Percentiles rank a stretch among this genome's conserved stretches.
phyloP scores from a whole-genome alignment of 306 rosid species.

The Abrus precatorius region DNA sequence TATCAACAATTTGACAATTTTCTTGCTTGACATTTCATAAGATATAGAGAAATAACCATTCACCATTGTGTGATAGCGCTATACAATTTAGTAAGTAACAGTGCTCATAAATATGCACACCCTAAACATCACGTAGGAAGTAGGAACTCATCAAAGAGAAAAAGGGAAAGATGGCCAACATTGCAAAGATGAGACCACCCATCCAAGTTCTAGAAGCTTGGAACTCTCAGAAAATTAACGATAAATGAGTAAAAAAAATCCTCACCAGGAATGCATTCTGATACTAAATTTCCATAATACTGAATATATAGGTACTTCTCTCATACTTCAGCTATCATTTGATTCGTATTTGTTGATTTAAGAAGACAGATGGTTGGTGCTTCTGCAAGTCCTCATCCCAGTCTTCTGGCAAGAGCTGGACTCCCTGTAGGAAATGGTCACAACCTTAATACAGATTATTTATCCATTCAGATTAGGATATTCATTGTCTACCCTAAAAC shows the following conservation, averaged over 20 bases:
- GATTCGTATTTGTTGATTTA: slow-evolving; percentile 42
- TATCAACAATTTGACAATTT: slow-evolving; percentile 20
- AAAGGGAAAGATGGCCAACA: slow-evolving; percentile 34
- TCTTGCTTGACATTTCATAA: slow-evolving; percentile 39
- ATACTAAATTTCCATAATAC: slow-evolving; percentile 47
- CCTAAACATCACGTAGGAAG: slow-evolving; percentile 49
- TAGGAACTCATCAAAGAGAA: slow-evolving; percentile 42
- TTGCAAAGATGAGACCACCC: slow-evolving; percentile 55
- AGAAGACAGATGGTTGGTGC: slow-evolving; percentile 38
- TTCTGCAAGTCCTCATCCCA: slow-evolving; percentile 43
- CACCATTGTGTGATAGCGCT: slow-evolving; percentile 48
- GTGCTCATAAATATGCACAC: slow-evolving; percentile 59
- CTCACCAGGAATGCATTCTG: slow-evolving; percentile 54
- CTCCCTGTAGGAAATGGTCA: slow-evolving; percentile 52
- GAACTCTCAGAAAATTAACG: slow-evolving; percentile 57
- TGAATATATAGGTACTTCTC: slow-evolving; percentile 36
- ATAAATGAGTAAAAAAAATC: slow-evolving; percentile 45
- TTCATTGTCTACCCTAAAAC: slow-evolving; percentile 74
- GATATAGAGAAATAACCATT: slow-evolving; percentile 49
- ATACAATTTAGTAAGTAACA: slow-evolving; percentile 54
- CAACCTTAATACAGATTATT: slow-evolving; percentile 17
- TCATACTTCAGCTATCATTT: slow-evolving; percentile 48
- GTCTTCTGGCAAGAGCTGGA: slow-evolving; percentile 42
- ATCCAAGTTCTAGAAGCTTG: slow-evolving; percentile 60
- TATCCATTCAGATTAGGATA: slow-evolving; percentile 73